Base-by-base conservation (phyloP, 176 grass and related monocot genomes). In the Aegilops sharonensis region DNA sequence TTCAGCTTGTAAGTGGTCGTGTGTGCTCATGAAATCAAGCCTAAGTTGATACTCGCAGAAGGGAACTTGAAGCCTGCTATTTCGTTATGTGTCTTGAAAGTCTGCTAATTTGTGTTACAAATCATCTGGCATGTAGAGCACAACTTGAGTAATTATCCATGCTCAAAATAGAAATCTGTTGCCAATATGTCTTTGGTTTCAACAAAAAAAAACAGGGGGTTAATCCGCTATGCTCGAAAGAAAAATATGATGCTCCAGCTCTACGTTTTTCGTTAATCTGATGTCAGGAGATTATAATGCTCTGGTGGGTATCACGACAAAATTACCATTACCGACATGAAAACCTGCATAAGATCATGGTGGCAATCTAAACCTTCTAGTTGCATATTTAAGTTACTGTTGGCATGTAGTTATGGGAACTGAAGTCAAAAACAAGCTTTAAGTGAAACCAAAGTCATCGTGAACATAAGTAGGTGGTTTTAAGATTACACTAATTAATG, bases 41-140 rank as follows among this genome's bases (percentile, higher is more conserved):
- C 78, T 66, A 79, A 79, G 15, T 43, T 47, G 39, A 80, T 80
- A 62, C 15, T 80, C 37, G 9, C 15, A 80, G 14, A 30, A 65
- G 37, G 61, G 35, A 79, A n/a, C 60, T 79, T 42, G 21, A 79
- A 29, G 36, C 78, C 78, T 79, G 77, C 57, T 43, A 79, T 42
- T 42, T 79, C 5, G 71, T 27, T 63, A 14, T 79, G 11, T 42
- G 14, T 18, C 77, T 79, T 64, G 30, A 40, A 79, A 62, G 77
- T 79, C 6, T 62, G 21, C 60, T 62, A 23, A n/a, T 79, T 62
- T 79, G 56, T 63, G 56, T 63, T 79, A 21, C 12, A 23, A 35
- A 36, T 78, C 20, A 61, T 12, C 77, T 62, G 32, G 3, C n/a
- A n/a, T 15, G 34, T 54, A 5, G 3, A 15, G 21, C 57, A 63